Evolutionary conservation across 805 yeast genomes (phyloP).

Genomic region (Ogataea henricii): DNA sequence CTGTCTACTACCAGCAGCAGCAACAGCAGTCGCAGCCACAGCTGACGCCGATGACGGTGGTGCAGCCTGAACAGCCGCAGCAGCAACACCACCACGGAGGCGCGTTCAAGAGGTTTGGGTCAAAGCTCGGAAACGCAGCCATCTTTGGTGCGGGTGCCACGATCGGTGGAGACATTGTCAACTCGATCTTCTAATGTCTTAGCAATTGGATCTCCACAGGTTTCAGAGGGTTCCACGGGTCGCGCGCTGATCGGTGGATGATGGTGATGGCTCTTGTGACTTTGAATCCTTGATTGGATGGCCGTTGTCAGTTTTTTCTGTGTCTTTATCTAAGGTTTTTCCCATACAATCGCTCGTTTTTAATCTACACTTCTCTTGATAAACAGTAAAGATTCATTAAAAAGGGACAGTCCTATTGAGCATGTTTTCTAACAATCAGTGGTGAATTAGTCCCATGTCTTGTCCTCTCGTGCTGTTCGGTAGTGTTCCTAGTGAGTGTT

Average conservation of each 20-base stretch:
- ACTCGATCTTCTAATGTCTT: conserved; percentile 57
- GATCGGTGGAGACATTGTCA: conserved; percentile 82
- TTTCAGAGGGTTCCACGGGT: too few species aligned
- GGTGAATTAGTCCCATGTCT: background rate
- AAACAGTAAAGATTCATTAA: conserved; percentile 9
- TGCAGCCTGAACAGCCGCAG: conserved; percentile 19
- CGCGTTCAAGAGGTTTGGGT: conserved; percentile 66
- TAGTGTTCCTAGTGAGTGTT: background rate
- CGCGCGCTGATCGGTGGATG: background rate
- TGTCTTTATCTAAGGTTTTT: background rate
- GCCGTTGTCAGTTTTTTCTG: background rate
- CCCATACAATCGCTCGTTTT: background rate
- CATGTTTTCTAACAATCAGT: background rate
- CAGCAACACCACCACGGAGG: conserved; percentile 22
- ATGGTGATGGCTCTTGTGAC: conserved; percentile 1
- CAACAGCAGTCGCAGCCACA: conserved; percentile 25
- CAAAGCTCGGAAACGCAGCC: conserved; percentile 91
- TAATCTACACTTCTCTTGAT: background rate
- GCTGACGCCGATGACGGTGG: conserved; percentile 24
- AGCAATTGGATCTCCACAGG: background rate
- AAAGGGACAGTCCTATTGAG: background rate
- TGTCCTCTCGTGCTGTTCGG: background rate
- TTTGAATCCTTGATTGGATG: background rate
- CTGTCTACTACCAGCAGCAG: conserved; percentile 15
- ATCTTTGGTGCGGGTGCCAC: conserved; percentile 98